These are phyloP conservation scores for Corylus avellana DNA, from an alignment of 306 rosid species.

Conservation along the genomic window DNA sequence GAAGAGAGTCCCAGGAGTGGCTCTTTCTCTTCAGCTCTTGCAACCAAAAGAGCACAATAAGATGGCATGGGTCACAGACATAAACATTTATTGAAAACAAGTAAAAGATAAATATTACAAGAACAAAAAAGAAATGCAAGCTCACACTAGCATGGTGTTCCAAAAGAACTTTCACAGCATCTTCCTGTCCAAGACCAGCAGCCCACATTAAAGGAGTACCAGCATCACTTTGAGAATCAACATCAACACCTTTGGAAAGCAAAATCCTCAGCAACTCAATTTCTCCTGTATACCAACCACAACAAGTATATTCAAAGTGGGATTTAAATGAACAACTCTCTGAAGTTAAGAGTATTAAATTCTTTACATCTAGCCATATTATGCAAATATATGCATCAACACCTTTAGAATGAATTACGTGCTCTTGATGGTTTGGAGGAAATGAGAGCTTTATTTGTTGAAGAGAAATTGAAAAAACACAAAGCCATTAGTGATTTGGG, in stretches of 20 bases:
- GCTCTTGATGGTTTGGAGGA: too few relatives aligned
- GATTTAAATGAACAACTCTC: neutral
- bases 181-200: constrained; percentile 88
- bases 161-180: constrained; percentile 67
- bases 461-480: too few relatives aligned
- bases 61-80: neutral
- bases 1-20: neutral
- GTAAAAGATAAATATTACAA: neutral
- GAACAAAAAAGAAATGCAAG: constrained; percentile 13
- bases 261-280: constrained; percentile 67
- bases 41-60: neutral
- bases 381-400: neutral
- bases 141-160: constrained; percentile 79
- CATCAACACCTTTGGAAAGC: constrained; percentile 71
- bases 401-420: too few relatives aligned
- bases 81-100: neutral
- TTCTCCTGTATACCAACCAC: constrained; percentile 59
- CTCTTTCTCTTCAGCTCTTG: neutral
- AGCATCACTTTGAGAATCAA: constrained; percentile 80
- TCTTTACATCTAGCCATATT: neutral
- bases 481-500: neutral
- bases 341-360: neutral
- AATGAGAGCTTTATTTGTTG: too few relatives aligned
- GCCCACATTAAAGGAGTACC: constrained; percentile 97
- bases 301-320: constrained; percentile 13